Evolutionary conservation across 2,329 filamentous ascomycete species (phyloP), one percentile per base, ranked within the genome.

Genomic region (Fusarium liriodendri): DNA sequence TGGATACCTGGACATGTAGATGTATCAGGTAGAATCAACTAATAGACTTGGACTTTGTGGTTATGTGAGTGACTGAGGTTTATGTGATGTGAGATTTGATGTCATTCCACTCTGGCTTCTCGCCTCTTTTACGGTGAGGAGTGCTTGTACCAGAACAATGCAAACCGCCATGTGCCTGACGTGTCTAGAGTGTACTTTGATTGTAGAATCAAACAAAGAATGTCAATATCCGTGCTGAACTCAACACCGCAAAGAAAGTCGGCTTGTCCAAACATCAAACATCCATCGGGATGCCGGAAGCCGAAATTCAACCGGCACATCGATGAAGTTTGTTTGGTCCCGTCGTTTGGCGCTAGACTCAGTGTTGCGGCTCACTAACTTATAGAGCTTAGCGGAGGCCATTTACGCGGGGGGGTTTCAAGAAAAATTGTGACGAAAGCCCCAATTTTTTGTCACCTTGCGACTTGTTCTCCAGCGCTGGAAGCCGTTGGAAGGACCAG

Each of bases 381-480:
- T 52, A 52, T 52, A 52, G 67, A 67, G 45, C 54, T 69, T 74
- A 76, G 75, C 68, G 70, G 64, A 73, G 61, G 58, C 69, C 70
- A 67, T 67, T 65, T 66, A 66, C 71, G 76, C 75, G 76, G 76
- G 70, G 69, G 70, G 69, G 65, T 74, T 74, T 78, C 57, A 75
- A 78, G 74, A 78, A 77, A 80, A 80, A 79, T 77, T 80, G 78
- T 78, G 78, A 80, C 77, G 78, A 76, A 72, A 70, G 72, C 73
- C 73, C 76, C 74, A 45, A 75, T 76, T 78, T 77, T 75, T 77
- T 73, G 75, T 71, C 63, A 76, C 67, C 69, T 72, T 69, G 59
- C 64, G 68, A 70, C 69, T 75, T 63, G 67, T 70, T 62, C 32
- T 62, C 71, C 63, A 73, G 74, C 38, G 71, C 60, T 72, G 70